Evolutionary conservation across 108 stramenopile species (phyloP).

Genomic region (Skeletonema grethae): DNA sequence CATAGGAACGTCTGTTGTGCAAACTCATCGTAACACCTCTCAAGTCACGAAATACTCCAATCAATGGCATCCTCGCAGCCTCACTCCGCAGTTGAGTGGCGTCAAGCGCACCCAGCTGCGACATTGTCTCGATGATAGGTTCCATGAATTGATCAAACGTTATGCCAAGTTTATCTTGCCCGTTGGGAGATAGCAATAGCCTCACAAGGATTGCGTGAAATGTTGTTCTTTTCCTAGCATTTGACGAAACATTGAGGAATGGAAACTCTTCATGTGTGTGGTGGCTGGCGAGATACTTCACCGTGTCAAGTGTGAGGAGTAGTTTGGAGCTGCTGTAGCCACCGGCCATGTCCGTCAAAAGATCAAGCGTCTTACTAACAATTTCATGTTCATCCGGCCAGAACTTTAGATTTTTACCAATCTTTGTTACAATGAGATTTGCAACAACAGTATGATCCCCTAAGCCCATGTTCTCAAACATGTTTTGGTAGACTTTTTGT

Average conservation of each 20-base stretch:
- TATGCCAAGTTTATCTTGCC: conserved; percentile 85
- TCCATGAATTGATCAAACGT: conserved; percentile 95
- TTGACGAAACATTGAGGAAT: conserved; percentile 83
- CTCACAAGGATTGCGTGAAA: conserved; percentile 94
- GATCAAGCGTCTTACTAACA: conserved; percentile 87
- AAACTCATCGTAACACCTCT: conserved; percentile 90
- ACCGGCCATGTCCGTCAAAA: conserved; percentile 95
- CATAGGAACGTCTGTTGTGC: conserved; percentile 93
- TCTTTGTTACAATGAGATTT: conserved; percentile 95
- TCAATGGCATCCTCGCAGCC: conserved; percentile 73
- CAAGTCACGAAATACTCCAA: conserved; percentile 94
- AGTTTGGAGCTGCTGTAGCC: conserved; percentile 95
- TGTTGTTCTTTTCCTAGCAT: conserved; percentile 90
- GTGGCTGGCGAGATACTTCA: conserved; percentile 91
- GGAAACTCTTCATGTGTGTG: conserved; percentile 96
- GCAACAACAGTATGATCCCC: conserved; percentile 95
- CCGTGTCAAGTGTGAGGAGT: conserved; percentile 91
- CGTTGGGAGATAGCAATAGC: conserved; percentile 86
- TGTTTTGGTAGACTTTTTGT: conserved; percentile 92
- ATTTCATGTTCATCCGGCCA: conserved; percentile 94
- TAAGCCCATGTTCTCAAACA: conserved; percentile 95
- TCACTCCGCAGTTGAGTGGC: conserved; percentile 72
- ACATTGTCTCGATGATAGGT: conserved; percentile 80
- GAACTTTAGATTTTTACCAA: conserved; percentile 96
- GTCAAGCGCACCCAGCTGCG: conserved; percentile 68